Percentiles rank a stretch among this genome's conserved stretches.
These are phyloP conservation scores for Gilbertella persicaria DNA, from an alignment of 371 early-diverging fungal genomes.

Conservation along the genomic window DNA sequence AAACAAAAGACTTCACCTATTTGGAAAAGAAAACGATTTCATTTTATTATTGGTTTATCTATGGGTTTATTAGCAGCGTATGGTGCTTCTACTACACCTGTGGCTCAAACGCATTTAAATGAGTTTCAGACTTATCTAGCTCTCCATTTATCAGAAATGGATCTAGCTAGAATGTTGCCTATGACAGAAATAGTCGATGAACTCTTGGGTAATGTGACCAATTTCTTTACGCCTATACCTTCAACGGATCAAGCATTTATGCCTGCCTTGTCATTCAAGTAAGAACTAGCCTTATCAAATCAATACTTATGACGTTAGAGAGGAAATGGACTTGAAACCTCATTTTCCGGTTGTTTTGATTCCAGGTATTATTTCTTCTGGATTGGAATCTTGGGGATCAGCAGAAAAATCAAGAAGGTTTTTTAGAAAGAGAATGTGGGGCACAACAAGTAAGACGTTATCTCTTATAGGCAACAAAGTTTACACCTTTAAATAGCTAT, in stretches of 20 bases:
- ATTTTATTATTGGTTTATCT: conserved; percentile 40
- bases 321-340: conserved; percentile 38
- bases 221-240: conserved; percentile 50
- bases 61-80: conserved; percentile 31
- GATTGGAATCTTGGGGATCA: conserved; percentile 90
- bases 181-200: conserved; percentile 72
- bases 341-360: conserved; percentile 83
- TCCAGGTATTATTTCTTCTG: conserved; percentile 92
- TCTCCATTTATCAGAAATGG: conserved; percentile 59
- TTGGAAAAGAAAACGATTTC: conserved; percentile 41
- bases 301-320: conserved; percentile 21
- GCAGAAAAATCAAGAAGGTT: conserved; percentile 73
- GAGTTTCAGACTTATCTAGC: conserved; percentile 38
- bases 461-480: background rate
- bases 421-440: conserved; percentile 94
- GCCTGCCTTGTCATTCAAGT: conserved; percentile 49
- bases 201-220: conserved; percentile 63
- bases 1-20: conserved; percentile 12
- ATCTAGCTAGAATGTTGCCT: conserved; percentile 64
- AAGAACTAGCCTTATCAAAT: conserved; percentile 1
- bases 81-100: conserved; percentile 38
- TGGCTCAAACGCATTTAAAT: conserved; percentile 38
- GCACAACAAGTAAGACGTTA: conserved; percentile 62
- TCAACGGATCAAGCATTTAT: conserved; percentile 48
- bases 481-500: conserved; percentile 48